Conservation (phyloP, 495 filamentous ascomycete genomes). For the Hypoxylon intermedium region DNA sequence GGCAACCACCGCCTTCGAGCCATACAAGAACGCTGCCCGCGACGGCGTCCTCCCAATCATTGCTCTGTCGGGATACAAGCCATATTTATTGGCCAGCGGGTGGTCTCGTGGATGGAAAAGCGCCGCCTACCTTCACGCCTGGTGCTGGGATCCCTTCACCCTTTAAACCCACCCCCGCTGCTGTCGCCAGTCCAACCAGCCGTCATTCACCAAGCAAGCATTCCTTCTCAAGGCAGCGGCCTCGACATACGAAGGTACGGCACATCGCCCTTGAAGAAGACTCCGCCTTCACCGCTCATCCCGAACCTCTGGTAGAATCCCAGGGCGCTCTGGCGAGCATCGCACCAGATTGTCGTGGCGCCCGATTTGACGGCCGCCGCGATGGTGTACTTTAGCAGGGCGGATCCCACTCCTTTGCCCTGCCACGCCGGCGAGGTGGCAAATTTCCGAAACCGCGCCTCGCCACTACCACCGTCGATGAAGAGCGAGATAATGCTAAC, state of each 20-base stretch:
- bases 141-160: background rate
- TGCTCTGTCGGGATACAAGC: slow-evolving; percentile 1
- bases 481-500: slow-evolving; percentile 37
- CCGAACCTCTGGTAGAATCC: slow-evolving; percentile 34
- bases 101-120: slow-evolving; percentile 17
- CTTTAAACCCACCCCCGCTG: slow-evolving; percentile 15
- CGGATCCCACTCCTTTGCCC: slow-evolving; percentile 32
- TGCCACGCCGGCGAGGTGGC: slow-evolving; percentile 35
- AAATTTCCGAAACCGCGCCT: slow-evolving; percentile 34
- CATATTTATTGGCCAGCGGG: slow-evolving; percentile 20
- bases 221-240: slow-evolving; percentile 18
- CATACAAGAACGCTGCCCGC: slow-evolving; percentile 27
- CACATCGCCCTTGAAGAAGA: slow-evolving; percentile 34
- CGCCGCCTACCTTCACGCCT: slow-evolving; percentile 28
- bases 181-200: slow-evolving; percentile 1
- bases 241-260: slow-evolving; percentile 34
- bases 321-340: slow-evolving; percentile 36
- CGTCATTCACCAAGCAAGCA: background rate
- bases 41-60: slow-evolving; percentile 34
- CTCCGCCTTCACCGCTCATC: slow-evolving; percentile 27
- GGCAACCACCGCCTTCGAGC: slow-evolving; percentile 19
- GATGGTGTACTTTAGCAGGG: slow-evolving; percentile 25
- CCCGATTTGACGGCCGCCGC: slow-evolving; percentile 26
- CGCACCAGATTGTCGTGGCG: slow-evolving; percentile 38
- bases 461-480: slow-evolving; percentile 25